Evolutionary conservation across 1,284 basidiomycete genomes (phyloP), one percentile per base, ranked within the genome.

Genomic region (Vanrija pseudolonga): DNA sequence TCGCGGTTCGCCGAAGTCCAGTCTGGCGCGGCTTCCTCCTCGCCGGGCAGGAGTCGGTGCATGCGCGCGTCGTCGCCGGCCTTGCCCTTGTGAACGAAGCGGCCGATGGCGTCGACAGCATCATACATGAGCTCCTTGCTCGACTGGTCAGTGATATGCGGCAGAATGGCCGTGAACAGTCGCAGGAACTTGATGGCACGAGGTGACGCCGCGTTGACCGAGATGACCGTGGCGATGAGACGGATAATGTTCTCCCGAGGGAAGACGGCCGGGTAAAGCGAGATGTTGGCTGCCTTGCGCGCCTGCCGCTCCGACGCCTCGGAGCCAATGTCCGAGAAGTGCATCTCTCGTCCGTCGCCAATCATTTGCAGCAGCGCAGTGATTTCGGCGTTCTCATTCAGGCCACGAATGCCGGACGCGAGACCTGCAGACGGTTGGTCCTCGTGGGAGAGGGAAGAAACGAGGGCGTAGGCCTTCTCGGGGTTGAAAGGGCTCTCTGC

Each of bases 151-250:
- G 17, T 47, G 20, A 89, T 76, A 54, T 81, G 69, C 1, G 85
- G 84, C 0, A 82, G 74, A 32, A 88, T 73, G 39, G 79, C 78
- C 4, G 83, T 80, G 28, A 90, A 78, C 17, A 88, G 77, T 4
- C 78, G 79, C 26, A 90, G 73, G 71, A 90, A 88, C 52, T 84
- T 80, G 62, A 87, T 80, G 1, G 86, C 85, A 20, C 87, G 83
- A 20, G 80, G 71, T 43, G 84, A 83, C 0, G 81, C 79, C 11
- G 85, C 81, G 67, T 89, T 85, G 58, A 89, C 85, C 3, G 87
- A 87, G 52, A 90, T 88, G 56, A 89, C 85, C 3, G 88, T 90
- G 28, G 90, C 79, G 65, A 89, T 83, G 14, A 90, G 79, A 22
- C 84, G 81, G 32, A 88, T 81, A 40, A 90, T 80, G 64, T 90